These are phyloP conservation scores for Infundibulicybe gibba DNA, from an alignment of 768 basidiomycete species.

Conservation along the genomic window DNA sequence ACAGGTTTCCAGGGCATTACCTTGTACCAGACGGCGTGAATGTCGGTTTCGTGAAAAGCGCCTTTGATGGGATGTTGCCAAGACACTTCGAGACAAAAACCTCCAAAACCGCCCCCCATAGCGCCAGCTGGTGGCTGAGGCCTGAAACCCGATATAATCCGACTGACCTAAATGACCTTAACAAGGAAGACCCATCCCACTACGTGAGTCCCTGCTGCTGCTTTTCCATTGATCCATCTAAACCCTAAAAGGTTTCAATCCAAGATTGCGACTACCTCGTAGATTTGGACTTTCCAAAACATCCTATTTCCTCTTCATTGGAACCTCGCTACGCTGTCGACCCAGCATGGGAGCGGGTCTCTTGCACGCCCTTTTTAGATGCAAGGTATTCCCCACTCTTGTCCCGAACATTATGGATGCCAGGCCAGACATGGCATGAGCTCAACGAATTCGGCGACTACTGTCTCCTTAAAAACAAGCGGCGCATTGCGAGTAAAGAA, in stretches of 20 bases:
- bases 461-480: constrained; percentile 74
- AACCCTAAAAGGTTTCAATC: constrained; percentile 52
- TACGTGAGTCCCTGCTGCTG: constrained; percentile 54
- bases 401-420: constrained; percentile 79
- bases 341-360: constrained; percentile 74
- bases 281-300: constrained; percentile 82
- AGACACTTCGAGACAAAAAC: constrained; percentile 61
- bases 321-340: constrained; percentile 84
- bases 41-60: constrained; percentile 89
- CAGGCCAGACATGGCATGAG: constrained; percentile 63
- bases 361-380: constrained; percentile 84
- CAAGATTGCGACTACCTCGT: constrained; percentile 85
- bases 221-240: constrained; percentile 3
- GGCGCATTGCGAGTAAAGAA: constrained; percentile 32
- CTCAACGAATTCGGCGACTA: constrained; percentile 86
- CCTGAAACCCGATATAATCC: constrained; percentile 62
- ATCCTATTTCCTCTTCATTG: constrained; percentile 46
- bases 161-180: constrained; percentile 79
- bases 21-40: constrained; percentile 79
- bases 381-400: constrained; percentile 65
- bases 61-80: constrained; percentile 87
- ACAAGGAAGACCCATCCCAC: constrained; percentile 70
- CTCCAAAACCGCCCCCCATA: constrained; percentile 17
- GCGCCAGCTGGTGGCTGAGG: constrained; percentile 46
- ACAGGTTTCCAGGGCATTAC: constrained; percentile 90